Evolutionary conservation across 2,329 filamentous ascomycete species (phyloP), one percentile per base, ranked within the genome.

Genomic region (Aciculosporium take): DNA sequence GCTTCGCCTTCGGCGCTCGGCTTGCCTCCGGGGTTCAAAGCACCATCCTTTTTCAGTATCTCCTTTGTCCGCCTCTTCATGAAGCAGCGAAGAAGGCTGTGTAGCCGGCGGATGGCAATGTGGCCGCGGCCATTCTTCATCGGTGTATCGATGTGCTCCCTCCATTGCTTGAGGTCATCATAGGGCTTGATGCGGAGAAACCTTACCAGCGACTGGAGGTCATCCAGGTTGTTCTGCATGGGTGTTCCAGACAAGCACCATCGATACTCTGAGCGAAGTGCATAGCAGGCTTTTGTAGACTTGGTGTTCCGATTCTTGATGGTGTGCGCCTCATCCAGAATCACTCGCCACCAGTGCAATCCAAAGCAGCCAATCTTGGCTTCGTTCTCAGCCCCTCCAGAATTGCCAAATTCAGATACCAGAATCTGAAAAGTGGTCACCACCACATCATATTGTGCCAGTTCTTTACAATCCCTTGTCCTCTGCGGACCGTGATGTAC

Each of bases 1-100:
- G 58, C 56, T 42, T 63, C 61, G 12, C 73, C 76, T 37, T 72
- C 67, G 4, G 62, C 61, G 0, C 56, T 60, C 21, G 64, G 67
- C 56, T 85, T 84, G 40, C 81, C 79, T 29, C 84, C 84, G 21
- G 83, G 80, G 45, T 84, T 83, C 15, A 93, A 66, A 1, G 84
- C 85, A 9, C 85, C 84, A 9, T 85, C 85, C 51, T 86, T 73
- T 62, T 91, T 94, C 46, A 98, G 66, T n/a, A 98, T 85, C 18
- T 94, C 87, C 62, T 98, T 98, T 7, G 88, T 96, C 32, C 91
- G 79, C n/a, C 91, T 80, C 66, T 96, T 94, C 91, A 98, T 98
- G 64, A 94, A 94, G 42, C 87, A 89, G 41, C 84, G 81, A 4
- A 98, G 67, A 46, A 94, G 78, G 43, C 82, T 78, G 50, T 94